Conservation (phyloP, 306 rosid genomes). For the Bauhinia variegata region DNA sequence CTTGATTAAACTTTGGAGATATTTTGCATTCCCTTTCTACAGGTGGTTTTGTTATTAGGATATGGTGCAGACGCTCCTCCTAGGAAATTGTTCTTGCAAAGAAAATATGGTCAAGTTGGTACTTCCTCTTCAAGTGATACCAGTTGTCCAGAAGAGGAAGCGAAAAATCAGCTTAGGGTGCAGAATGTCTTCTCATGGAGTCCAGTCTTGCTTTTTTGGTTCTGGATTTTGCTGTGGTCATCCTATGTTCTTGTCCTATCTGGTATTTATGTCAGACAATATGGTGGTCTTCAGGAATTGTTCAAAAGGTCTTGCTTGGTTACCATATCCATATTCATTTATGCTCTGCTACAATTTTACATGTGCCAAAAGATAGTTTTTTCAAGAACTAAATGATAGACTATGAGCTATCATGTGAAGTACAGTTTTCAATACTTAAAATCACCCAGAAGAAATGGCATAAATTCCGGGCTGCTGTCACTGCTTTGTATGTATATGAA, state of each 20-base stretch:
- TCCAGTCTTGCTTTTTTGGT: slow-evolving; percentile 52
- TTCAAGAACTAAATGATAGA: neutral
- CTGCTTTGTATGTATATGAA: too few relatives aligned
- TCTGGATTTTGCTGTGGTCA: slow-evolving; percentile 74
- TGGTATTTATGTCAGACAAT: slow-evolving; percentile 59
- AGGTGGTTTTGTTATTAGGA: slow-evolving; percentile 80
- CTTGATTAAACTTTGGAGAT: slow-evolving; percentile 25
- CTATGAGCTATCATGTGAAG: slow-evolving; percentile 11
- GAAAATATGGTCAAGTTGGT: slow-evolving; percentile 44
- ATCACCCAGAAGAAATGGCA: neutral
- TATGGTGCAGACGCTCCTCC: slow-evolving; percentile 92
- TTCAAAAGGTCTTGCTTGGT: slow-evolving; percentile 68
- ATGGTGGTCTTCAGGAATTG: slow-evolving; percentile 85
- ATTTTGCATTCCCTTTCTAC: slow-evolving; percentile 32
- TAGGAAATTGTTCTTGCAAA: slow-evolving; percentile 58
- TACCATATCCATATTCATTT: neutral
- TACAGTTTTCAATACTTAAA: slow-evolving; percentile 3
- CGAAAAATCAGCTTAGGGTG: slow-evolving; percentile 36
- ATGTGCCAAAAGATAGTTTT: slow-evolving; percentile 6
- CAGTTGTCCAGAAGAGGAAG: slow-evolving; percentile 44
- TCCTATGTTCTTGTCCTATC: slow-evolving; percentile 75
- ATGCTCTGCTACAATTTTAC: slow-evolving; percentile 7
- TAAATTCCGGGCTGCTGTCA: too few relatives aligned
- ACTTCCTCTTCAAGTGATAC: slow-evolving; percentile 48
- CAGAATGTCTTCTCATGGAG: slow-evolving; percentile 65